Base-by-base conservation (phyloP, 176 grass and related monocot species). In the Paspalum vaginatum region DNA sequence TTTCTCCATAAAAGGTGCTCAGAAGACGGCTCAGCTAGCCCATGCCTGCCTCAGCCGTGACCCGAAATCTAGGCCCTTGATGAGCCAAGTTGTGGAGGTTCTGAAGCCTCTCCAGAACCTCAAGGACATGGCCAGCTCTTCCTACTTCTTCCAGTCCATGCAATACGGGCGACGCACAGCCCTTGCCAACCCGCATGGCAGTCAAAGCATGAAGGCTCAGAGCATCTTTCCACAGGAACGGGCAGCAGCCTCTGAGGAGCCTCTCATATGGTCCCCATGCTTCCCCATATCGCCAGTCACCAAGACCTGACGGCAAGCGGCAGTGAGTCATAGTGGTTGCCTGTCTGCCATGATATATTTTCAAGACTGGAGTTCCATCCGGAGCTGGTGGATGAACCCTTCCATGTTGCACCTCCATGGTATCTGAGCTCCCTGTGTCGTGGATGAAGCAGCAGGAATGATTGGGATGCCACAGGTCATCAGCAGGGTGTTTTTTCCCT, bases 21-120 rank as follows among this genome's bases (percentile, higher is more conserved):
- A 86, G 68, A 91, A 89, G 75, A 88, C 87, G 0, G 93, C 87
- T 63, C 86, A 88, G 63, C 79, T 96, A 61, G 93, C 93, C 1
- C 81, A 85, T 73, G 89, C 81, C 21, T 95, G 93, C 83, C 89
- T 96, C 41, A 92, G 70, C 70, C 84, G 86, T 38, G 93, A 96
- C 37, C 83, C 93, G 8, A 96, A 96, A 81, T 74, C 59, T 41
- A 78, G 93, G 83, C 93, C 93, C 61, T 87, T 91, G n/a, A 96
- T 96, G 93, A 95, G 97, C 65, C 90, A 95, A 76, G 97, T 99
- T 75, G 97, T 99, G 9, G 93, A 99, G 85, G 90, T 85, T 46
- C 86, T 99, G 60, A 95, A 93, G 76, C 97, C 97, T 51, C 87
- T 99, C 39, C 72, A 82, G 39, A 95, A 91, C 82, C 85, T 99